Conservation (phyloP, 1,284 basidiomycete genomes). For the Trichosporon ovoides region DNA sequence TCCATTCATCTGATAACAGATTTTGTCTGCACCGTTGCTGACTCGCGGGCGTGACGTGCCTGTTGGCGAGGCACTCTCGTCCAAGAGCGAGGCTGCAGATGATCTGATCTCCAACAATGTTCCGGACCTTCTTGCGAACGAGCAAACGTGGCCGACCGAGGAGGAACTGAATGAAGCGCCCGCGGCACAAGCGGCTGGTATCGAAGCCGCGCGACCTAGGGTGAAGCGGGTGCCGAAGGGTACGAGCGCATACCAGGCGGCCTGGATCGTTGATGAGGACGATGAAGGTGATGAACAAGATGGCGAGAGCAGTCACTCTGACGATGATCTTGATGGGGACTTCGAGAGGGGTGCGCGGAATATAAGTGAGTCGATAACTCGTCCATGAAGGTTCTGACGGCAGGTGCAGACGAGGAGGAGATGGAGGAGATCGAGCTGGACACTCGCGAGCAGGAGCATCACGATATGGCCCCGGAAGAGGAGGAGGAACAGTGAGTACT, state of each 20-base stretch:
- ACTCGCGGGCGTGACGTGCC: neutral
- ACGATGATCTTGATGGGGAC: constrained; percentile 31
- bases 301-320: constrained; percentile 39
- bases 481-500: constrained; percentile 70
- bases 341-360: constrained; percentile 27
- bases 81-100: constrained; percentile 65
- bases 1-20: constrained; percentile 21
- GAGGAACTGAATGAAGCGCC: constrained; percentile 69
- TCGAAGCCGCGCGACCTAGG: constrained; percentile 52
- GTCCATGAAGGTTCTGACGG: constrained; percentile 15
- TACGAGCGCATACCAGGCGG: constrained; percentile 87
- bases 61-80: constrained; percentile 36
- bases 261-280: constrained; percentile 82
- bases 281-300: constrained; percentile 55
- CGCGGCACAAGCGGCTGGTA: constrained; percentile 50
- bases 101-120: constrained; percentile 83
- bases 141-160: constrained; percentile 98
- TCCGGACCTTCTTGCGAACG: constrained; percentile 82
- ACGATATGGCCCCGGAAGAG: constrained; percentile 62
- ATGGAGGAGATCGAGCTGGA: constrained; percentile 59
- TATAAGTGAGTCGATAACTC: constrained; percentile 48
- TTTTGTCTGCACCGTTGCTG: constrained; percentile 14
- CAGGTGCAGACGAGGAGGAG: constrained; percentile 52
- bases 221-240: constrained; percentile 77
- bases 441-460: constrained; percentile 41